These are phyloP conservation scores for Lactarius trivialis DNA, from an alignment of 768 basidiomycete species.

Conservation along the genomic window DNA sequence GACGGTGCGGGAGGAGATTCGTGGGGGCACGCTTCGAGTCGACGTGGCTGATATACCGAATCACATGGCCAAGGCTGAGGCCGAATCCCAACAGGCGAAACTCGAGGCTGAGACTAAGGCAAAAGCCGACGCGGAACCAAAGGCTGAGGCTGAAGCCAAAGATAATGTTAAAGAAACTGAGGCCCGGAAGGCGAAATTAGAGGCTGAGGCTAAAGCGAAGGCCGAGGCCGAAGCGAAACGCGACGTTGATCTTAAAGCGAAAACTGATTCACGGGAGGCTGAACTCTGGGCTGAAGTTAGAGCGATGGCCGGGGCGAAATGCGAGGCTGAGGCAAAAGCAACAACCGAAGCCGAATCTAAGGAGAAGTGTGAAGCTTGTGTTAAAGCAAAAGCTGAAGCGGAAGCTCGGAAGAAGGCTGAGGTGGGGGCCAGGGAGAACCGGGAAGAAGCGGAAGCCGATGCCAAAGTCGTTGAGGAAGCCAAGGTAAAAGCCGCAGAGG, in stretches of 20 bases:
- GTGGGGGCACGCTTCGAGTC: not conserved
- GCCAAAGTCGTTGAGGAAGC: not conserved
- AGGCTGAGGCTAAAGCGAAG: too few relatives aligned
- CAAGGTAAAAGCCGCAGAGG: not conserved
- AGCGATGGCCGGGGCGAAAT: not conserved
- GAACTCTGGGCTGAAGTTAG: too few relatives aligned
- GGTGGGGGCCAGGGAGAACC: not conserved
- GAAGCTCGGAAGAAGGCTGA: not conserved
- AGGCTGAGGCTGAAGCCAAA: too few relatives aligned
- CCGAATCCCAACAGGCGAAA: too few relatives aligned
- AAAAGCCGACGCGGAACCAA: too few relatives aligned
- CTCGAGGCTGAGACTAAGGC: too few relatives aligned
- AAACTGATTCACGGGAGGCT: too few relatives aligned
- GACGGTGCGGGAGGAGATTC: conserved; percentile 3
- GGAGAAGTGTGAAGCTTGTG: not conserved
- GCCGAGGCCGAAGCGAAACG: too few relatives aligned
- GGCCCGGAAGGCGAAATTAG: too few relatives aligned
- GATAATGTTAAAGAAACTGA: too few relatives aligned
- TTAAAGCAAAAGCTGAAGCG: not conserved
- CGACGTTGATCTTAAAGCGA: not conserved
- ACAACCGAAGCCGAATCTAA: not conserved
- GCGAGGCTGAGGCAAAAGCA: too few relatives aligned
- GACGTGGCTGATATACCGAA: not conserved
- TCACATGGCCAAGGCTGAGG: not conserved
- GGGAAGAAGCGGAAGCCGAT: not conserved